These are phyloP conservation scores for Sphaerostilbella broomeana DNA, from an alignment of 2,329 filamentous ascomycete genomes.

Conservation along the genomic window DNA sequence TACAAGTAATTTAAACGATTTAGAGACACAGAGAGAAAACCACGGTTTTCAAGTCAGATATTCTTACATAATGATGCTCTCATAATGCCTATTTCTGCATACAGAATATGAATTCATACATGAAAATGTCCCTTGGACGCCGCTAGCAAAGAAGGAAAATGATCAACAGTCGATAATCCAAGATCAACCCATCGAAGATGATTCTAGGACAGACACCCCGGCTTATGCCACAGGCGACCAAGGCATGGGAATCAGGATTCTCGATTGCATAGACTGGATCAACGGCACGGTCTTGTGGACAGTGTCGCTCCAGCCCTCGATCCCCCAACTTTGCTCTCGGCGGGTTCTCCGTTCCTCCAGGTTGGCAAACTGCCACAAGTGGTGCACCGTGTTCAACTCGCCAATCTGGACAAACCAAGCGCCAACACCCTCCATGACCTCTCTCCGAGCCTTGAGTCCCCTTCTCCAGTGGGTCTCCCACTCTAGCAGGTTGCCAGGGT, in stretches of 20 bases:
- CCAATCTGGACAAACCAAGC: conserved; percentile 99
- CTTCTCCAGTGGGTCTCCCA: conserved; percentile 99
- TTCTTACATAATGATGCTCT: conserved; percentile 3
- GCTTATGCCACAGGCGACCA: conserved; percentile 84
- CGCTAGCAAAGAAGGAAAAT: conserved; percentile 1
- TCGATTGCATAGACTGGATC: conserved; percentile 93
- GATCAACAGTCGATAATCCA: not conserved
- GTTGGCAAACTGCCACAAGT: conserved; percentile 97
- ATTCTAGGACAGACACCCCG: not conserved
- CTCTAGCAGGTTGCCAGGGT: conserved; percentile 91
- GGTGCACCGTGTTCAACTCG: conserved; percentile 94
- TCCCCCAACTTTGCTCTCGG: conserved; percentile 89
- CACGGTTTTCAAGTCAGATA: too few species aligned
- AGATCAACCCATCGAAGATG: conserved; percentile 4
- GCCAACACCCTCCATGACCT: conserved; percentile 97
- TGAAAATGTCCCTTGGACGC: conserved; percentile 19
- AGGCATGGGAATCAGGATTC: conserved; percentile 87
- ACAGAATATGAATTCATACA: conserved; percentile 20
- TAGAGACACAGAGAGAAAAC: too few species aligned
- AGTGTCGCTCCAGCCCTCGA: conserved; percentile 93
- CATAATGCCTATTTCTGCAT: conserved; percentile 7
- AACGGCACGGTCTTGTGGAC: conserved; percentile 98
- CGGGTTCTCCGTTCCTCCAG: conserved; percentile 86
- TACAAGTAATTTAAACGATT: too few species aligned
- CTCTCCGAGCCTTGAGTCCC: conserved; percentile 79